Evolutionary conservation across 2,329 filamentous ascomycete species (phyloP), one percentile per base, ranked within the genome.

Genomic region (Cercospora sp.): DNA sequence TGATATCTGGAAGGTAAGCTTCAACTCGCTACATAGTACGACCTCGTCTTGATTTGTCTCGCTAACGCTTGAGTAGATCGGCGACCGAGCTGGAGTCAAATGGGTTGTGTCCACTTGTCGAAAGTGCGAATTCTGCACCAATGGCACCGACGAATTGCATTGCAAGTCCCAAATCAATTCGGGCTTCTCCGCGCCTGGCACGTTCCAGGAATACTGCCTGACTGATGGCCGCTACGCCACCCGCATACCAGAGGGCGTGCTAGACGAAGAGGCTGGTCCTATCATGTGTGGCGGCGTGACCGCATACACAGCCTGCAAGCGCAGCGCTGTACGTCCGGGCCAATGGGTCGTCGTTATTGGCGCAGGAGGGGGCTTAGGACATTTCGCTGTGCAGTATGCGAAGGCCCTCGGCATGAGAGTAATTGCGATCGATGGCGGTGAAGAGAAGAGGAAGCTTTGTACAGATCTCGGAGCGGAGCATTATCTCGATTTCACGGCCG

Each of bases 271-370:
- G 62, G 77, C 79, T 20, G 79, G 78, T 0, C 78, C 78, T 1
- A 79, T 80, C 66, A 78, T 80, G 75, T 80, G 79, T 57, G 78
- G 77, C 58, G 78, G 78, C 51, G 78, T 79, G n/a, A 79, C 77
- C 42, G 75, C 72, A 0, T 78, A 78, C 55, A 73, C 71, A 16
- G 76, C 76, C 20, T 76, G 74, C 67, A 77, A 77, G 64, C 70
- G 78, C 48, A 78, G 75, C 63, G 73, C 73, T 2, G 78, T 80
- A 5, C 72, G 67, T 61, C 79, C 80, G 5, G 79, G 79, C 13
- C 79, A 80, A 60, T 81, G 79, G 79, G 72, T 80, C 48, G 78
- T 80, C 1, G 67, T 80, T 51, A 73, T 77, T 9, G 79, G 80
- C 3, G 79, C 78, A 36, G 80, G 80, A 12, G 80, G 80, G 18